Evolutionary conservation across 306 rosid species (phyloP).

Genomic region (Albizia julibrissin): DNA sequence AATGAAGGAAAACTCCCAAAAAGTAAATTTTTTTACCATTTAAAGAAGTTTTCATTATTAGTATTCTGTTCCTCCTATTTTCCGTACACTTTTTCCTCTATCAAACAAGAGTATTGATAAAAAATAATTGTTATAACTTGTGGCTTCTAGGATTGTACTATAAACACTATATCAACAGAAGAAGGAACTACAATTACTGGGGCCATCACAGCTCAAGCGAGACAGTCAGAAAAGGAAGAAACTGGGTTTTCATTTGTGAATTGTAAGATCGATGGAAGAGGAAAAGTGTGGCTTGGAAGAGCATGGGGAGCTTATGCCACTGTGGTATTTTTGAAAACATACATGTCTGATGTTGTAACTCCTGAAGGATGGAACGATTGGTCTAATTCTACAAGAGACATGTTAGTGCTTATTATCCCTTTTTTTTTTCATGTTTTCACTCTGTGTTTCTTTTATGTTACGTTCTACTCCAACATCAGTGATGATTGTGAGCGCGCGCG

Average conservation of each 20-base stretch:
- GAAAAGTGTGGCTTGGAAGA: constrained; percentile 86
- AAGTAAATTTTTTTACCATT: no score
- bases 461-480: not conserved
- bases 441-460: not conserved
- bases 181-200: constrained; percentile 53
- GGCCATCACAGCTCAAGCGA: constrained; percentile 76
- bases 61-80: no score
- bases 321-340: constrained; percentile 60
- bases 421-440: not conserved
- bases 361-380: constrained; percentile 80
- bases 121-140: not conserved
- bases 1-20: no score
- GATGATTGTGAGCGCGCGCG: not conserved
- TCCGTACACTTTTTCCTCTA: no score
- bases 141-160: constrained; percentile 55
- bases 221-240: constrained; percentile 47
- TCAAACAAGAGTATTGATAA: no score
- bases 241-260: constrained; percentile 82
- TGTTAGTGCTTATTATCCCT: constrained; percentile 35
- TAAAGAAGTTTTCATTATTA: no score
- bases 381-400: constrained; percentile 69
- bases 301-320: constrained; percentile 79
- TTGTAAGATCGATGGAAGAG: constrained; percentile 68
- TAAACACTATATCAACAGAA: constrained; percentile 58
- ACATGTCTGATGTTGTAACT: constrained; percentile 66